Conservation (phyloP, 2,329 filamentous ascomycete species). For the Talaromyces sp. region DNA sequence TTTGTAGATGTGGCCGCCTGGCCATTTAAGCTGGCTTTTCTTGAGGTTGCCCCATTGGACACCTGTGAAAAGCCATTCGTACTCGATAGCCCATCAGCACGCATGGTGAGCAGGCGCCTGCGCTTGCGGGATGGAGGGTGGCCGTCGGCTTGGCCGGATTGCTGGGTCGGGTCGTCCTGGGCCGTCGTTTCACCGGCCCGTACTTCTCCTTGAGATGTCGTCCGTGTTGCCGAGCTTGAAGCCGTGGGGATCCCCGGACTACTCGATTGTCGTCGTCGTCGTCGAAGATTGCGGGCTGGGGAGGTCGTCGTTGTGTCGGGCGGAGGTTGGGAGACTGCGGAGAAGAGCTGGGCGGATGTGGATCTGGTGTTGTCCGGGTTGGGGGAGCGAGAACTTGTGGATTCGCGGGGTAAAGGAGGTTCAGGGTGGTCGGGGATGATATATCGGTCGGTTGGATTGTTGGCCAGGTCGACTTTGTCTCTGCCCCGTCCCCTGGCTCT, state of each 20-base stretch:
- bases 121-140: constrained; percentile 56
- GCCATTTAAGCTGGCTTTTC: constrained; percentile 61
- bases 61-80: constrained; percentile 60
- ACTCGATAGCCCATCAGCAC: constrained; percentile 59
- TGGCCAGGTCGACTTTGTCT: constrained; percentile 70
- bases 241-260: constrained; percentile 29
- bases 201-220: constrained; percentile 23
- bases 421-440: constrained; percentile 69
- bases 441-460: constrained; percentile 63
- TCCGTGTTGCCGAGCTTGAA: constrained; percentile 22
- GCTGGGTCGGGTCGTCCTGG: constrained; percentile 24
- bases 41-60: constrained; percentile 59
- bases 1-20: constrained; percentile 46
- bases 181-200: constrained; percentile 30
- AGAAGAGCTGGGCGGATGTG: constrained; percentile 17
- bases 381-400: constrained; percentile 6
- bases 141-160: constrained; percentile 33
- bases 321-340: constrained; percentile 11
- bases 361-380: constrained; percentile 2
- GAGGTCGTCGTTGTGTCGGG: constrained; percentile 3
- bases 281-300: constrained; percentile 18
- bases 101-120: constrained; percentile 64
- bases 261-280: constrained; percentile 36
- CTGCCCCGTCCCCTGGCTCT: constrained; percentile 48
- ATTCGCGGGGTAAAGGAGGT: constrained; percentile 57